Evolutionary conservation across 1,284 basidiomycete genomes (phyloP).

Genomic region (Rhodotorula glutinis): DNA sequence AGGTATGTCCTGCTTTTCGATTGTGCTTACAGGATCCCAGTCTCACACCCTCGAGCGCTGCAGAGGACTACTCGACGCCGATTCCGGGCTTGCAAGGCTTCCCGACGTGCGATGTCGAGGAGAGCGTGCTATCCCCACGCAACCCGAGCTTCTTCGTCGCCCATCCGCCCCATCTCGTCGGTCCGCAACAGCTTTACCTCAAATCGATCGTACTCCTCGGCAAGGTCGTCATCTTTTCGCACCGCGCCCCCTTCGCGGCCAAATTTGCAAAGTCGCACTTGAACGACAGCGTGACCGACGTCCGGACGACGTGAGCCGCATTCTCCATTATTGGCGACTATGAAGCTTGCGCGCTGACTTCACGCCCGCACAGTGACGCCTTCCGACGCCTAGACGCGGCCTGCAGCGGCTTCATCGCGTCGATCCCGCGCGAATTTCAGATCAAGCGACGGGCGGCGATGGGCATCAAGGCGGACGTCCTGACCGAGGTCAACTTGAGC

Average conservation of each 20-base stretch:
- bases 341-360: too few relatives aligned
- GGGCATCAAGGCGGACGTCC: not conserved
- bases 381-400: constrained; percentile 40
- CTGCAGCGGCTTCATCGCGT: constrained; percentile 38
- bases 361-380: constrained; percentile 23
- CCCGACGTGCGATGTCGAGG: constrained; percentile 6
- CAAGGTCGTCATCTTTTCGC: constrained; percentile 34
- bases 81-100: constrained; percentile 20
- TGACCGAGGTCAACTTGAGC: constrained; percentile 18
- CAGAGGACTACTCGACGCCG: constrained; percentile 39
- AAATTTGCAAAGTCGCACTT: not conserved
- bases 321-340: too few relatives aligned
- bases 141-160: constrained; percentile 38
- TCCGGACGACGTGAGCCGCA: constrained; percentile 19
- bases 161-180: constrained; percentile 37
- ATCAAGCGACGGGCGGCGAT: constrained; percentile 2
- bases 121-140: constrained; percentile 21
- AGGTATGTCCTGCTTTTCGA: not conserved
- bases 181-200: constrained; percentile 35
- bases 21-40: too few relatives aligned
- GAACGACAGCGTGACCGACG: constrained; percentile 6
- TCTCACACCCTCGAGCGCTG: not conserved
- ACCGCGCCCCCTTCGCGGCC: constrained; percentile 16
- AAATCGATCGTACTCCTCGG: constrained; percentile 41
- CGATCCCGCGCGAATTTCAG: constrained; percentile 40